A percentile compares a stretch with the other conserved stretches of the same genome.
phyloP scores from a whole-genome alignment of 768 basidiomycete species.

The Crepidotus variabilis region DNA sequence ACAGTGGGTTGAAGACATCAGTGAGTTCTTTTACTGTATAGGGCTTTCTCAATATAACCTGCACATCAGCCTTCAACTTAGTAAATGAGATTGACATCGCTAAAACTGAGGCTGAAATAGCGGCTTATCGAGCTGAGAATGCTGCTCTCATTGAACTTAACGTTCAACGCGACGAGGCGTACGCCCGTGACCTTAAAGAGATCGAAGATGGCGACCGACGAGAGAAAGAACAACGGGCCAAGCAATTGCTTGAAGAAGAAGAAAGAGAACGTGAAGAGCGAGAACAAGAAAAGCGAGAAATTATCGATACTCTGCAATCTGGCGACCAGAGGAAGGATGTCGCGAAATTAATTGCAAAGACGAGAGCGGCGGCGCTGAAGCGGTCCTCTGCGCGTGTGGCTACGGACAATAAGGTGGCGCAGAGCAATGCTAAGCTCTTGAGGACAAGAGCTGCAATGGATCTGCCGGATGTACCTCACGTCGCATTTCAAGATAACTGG shows the following conservation, averaged over 20 bases:
- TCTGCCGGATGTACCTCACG: slow-evolving; percentile 78
- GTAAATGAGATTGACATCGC: slow-evolving; percentile 83
- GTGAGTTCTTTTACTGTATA: slow-evolving; percentile 21
- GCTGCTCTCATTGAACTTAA: slow-evolving; percentile 82
- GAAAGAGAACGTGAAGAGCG: slow-evolving; percentile 76
- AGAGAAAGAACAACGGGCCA: slow-evolving; percentile 66
- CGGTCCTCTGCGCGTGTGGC: slow-evolving; percentile 55
- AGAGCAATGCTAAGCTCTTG: slow-evolving; percentile 46
- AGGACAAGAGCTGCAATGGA: slow-evolving; percentile 63
- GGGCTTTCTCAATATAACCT: slow-evolving; percentile 5
- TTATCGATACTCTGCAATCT: slow-evolving; percentile 80
- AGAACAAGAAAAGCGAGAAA: slow-evolving; percentile 65
- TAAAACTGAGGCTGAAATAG: slow-evolving; percentile 81
- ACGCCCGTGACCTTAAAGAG: slow-evolving; percentile 65
- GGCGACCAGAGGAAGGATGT: slow-evolving; percentile 60
- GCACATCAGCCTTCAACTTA: slow-evolving; percentile 84
- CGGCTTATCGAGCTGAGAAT: slow-evolving; percentile 75
- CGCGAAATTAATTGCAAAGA: slow-evolving; percentile 63
- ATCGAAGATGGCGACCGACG: slow-evolving; percentile 78
- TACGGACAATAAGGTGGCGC: slow-evolving; percentile 36
- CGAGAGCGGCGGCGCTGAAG: slow-evolving; percentile 60
- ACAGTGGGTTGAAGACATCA: slow-evolving; percentile 92
- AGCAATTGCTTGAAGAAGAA: slow-evolving; percentile 61
- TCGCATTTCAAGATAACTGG: slow-evolving; percentile 73
- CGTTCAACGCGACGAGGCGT: slow-evolving; percentile 75